Percentiles rank a stretch among this genome's conserved stretches.
Evolutionary conservation across 352 stramenopile species (phyloP).

Genomic region (Phytophthora constricta): DNA sequence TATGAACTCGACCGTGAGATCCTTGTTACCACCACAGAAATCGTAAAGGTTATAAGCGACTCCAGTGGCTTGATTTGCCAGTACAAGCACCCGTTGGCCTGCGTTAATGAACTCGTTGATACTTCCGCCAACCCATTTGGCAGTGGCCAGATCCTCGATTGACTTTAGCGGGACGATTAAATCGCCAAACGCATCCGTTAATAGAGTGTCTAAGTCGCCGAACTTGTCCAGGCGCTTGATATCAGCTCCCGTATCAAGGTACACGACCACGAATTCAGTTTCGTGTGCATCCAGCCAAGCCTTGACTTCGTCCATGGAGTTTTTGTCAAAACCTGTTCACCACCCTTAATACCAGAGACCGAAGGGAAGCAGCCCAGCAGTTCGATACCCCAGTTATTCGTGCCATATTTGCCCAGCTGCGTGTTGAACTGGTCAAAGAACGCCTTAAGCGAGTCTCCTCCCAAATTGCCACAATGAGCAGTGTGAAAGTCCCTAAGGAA

Average conservation of each 20-base stretch:
- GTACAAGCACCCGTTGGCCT: conserved; percentile 47
- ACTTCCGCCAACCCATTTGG: conserved; percentile 44
- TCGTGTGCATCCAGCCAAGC: conserved; percentile 57
- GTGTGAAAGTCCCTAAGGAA: conserved; percentile 66
- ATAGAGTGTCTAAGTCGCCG: conserved; percentile 42
- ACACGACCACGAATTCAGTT: conserved; percentile 61
- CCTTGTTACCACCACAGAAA: conserved; percentile 46
- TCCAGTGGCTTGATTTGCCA: conserved; percentile 51
- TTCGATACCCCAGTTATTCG: conserved; percentile 50
- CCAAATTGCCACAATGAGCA: conserved; percentile 59
- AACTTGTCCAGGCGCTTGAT: conserved; percentile 44
- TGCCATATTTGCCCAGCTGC: conserved; percentile 52
- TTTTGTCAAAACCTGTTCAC: conserved; percentile 50
- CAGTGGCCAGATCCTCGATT: conserved; percentile 42
- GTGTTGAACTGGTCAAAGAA: conserved; percentile 45
- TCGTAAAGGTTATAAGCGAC: conserved; percentile 44
- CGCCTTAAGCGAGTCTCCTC: conserved; percentile 35
- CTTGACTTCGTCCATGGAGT: conserved; percentile 55
- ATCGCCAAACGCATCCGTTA: conserved; percentile 57
- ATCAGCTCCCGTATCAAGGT: conserved; percentile 60
- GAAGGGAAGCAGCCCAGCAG: conserved; percentile 72
- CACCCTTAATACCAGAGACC: conserved; percentile 61
- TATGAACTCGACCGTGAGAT: conserved; percentile 50
- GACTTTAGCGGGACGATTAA: conserved; percentile 44
- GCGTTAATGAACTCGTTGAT: conserved; percentile 51